Evolutionary conservation across 2,329 filamentous ascomycete species (phyloP), one percentile per base, ranked within the genome.

Genomic region (Grosmannia huntii): DNA sequence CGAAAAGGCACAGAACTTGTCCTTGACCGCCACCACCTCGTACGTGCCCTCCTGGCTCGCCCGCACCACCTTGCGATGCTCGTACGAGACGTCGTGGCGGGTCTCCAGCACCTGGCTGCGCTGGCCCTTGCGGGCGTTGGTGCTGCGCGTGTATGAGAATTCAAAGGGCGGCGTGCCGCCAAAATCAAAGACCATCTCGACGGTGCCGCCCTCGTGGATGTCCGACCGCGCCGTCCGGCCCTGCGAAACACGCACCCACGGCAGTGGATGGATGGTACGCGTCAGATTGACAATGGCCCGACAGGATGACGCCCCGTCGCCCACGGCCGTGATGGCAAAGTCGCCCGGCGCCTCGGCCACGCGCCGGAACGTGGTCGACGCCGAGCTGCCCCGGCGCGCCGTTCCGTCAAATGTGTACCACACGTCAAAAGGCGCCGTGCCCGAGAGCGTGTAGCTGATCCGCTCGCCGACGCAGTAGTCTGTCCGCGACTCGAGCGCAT

Each of bases 391-490:
- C 69, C 89, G 92, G 72, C 88, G 85, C 58, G 83, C 76, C 49
- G 81, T 80, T 58, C 85, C 86, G 64, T 91, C 85, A 72, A 99
- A 99, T 12, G 83, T 87, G 74, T 99, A 99, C 70, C 86, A 86
- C 51, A 99, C 86, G 51, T 92, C 89, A 70, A 99, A 99, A 0
- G 95, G 95, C 21, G 90, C 85, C 57, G 89, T 88, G 51, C 94
- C 95, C 1, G 90, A 89, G 6, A 99, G 82, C 0, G 89, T 90
- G 73, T 96, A 99, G 4, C 89, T 87, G 63, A 99, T 86, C 57
- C 91, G 86, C 70, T 99, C 94, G 63, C 95, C 94, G 12, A 99
- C 91, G 71, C 94, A 99, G 73, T 92, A 96, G 73, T 99, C 89
- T 19, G 79, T 79, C 61, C 88, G 85, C 27, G 87, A 84, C 67